Evolutionary conservation across 73 alveolate genomes (phyloP), one percentile per base, ranked within the genome.

Genomic region (Paramecium tetraurelia): DNA sequence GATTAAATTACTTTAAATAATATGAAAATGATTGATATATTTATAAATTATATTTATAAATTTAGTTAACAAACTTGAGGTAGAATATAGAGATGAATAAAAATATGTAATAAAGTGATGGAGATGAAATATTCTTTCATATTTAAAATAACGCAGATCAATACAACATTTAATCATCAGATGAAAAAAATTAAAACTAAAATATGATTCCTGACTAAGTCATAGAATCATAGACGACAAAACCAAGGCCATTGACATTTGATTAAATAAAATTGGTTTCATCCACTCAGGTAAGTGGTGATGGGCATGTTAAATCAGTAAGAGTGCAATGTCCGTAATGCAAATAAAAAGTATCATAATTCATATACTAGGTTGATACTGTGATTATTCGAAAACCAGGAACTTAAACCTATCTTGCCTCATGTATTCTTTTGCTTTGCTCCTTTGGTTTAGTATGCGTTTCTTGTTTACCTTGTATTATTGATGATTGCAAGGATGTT

Each of bases 401-500:
- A 48, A 80, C 46, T n/a, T 33, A 80, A 80, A 80, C 90, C 9
- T 80, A 44, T 48, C 35, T 80, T 20, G 90, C 90, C 2, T 31
- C 63, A 10, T 80, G 90, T 80, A 27, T 80, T 24, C 90, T 80
- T 24, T 46, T 80, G 44, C 70, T 80, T 21, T 80, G 90, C 29
- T 80, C 90, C 4, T 80, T 80, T 48, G 90, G 90, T 24, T 44
- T 80, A 24, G 90, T 80, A 11, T 80, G 90, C 29, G 57, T 80
- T 14, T 80, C 90, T 9, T 80, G 90, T 44, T 41, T 80, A 31
- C 90, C 90, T 8, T 80, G 70, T 63, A 41, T 80, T 4, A 80
- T 80, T 24, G 90, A 80, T 80, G 90, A 80, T 41, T 80, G 90
- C 24, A 80, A 80, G 48, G 90, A 80, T 80, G 90, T 48, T 24